A percentile compares a stretch with the other conserved stretches of the same genome.
Conservation (phyloP, 1,284 basidiomycete genomes). For the Takashimella koratensis region DNA sequence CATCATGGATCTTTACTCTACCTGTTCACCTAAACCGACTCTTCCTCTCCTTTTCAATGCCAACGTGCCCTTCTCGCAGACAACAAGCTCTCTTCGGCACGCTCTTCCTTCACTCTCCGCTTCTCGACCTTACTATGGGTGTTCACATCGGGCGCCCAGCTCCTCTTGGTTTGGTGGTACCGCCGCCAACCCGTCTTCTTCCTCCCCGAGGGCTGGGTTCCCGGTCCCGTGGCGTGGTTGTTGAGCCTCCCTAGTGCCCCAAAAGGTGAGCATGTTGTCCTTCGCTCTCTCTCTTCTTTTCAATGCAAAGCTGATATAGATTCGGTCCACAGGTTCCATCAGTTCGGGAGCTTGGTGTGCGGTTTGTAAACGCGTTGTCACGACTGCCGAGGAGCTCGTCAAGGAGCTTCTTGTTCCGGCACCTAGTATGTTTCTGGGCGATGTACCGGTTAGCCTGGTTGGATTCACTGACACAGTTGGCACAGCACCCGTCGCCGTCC, state of each 20-base stretch:
- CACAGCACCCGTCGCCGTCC: slow-evolving; percentile 3
- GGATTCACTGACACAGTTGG: slow-evolving; percentile 3
- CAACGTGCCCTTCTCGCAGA: slow-evolving; percentile 54
- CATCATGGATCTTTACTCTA: slow-evolving; percentile 3
- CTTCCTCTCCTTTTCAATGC: background rate
- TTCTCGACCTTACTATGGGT: slow-evolving; percentile 75
- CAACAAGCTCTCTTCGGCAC: slow-evolving; percentile 61
- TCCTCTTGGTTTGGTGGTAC: slow-evolving; percentile 83
- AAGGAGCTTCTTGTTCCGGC: slow-evolving; percentile 52
- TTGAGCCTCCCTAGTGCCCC: slow-evolving; percentile 53
- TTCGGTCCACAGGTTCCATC: slow-evolving; percentile 64
- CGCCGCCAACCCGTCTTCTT: slow-evolving; percentile 83
- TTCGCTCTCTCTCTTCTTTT: slow-evolving; percentile 39
- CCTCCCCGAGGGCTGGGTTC: slow-evolving; percentile 79
- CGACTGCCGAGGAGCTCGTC: slow-evolving; percentile 63
- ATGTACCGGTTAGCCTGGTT: background rate
- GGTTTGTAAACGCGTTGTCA: slow-evolving; percentile 74
- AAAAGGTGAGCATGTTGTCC: slow-evolving; percentile 33
- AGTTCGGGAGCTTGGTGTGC: slow-evolving; percentile 88
- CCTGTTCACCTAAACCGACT: background rate
- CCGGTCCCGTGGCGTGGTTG: slow-evolving; percentile 73
- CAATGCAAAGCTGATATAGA: no score
- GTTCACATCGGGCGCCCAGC: slow-evolving; percentile 75
- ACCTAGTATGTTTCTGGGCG: slow-evolving; percentile 18
- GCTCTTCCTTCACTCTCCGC: slow-evolving; percentile 64